Evolutionary conservation across 2,329 filamentous ascomycete species (phyloP).

Genomic region (Diplocarpon rosae): DNA sequence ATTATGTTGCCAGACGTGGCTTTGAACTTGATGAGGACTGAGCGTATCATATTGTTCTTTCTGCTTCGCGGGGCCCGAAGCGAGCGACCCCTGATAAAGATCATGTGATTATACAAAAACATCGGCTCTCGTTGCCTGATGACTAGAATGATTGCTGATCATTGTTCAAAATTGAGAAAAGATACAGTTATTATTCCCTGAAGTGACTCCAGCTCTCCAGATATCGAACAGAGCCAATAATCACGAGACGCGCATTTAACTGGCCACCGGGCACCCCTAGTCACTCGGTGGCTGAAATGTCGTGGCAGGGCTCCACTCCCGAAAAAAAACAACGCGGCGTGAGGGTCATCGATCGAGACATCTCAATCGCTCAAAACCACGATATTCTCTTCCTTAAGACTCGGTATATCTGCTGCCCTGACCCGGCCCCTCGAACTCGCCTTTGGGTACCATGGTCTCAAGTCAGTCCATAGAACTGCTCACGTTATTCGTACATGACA

Average conservation of each 20-base stretch:
- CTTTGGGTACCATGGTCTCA: background rate
- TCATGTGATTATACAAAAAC: background rate
- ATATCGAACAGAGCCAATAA: background rate
- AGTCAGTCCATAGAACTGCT: background rate
- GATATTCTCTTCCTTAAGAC: background rate
- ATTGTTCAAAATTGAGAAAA: background rate
- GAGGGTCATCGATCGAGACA: background rate
- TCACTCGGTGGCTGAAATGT: too few species aligned
- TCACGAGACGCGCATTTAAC: background rate
- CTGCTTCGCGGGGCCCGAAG: too few species aligned
- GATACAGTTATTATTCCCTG: background rate
- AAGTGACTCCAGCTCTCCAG: too few species aligned
- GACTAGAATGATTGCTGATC: background rate
- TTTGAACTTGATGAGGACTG: too few species aligned
- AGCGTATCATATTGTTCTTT: too few species aligned
- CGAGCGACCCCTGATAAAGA: too few species aligned
- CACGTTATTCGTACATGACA: background rate
- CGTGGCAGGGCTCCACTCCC: constrained; percentile 1
- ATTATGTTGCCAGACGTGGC: too few species aligned
- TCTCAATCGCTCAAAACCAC: background rate
- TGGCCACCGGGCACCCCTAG: background rate
- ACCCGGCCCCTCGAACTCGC: background rate
- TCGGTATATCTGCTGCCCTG: background rate
- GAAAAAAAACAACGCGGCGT: background rate
- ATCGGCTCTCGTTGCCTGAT: background rate